Percentiles rank a stretch among this genome's conserved stretches.
Evolutionary conservation across 148 eudicot genomes (phyloP).

Genomic region (Simmondsia chinensis): DNA sequence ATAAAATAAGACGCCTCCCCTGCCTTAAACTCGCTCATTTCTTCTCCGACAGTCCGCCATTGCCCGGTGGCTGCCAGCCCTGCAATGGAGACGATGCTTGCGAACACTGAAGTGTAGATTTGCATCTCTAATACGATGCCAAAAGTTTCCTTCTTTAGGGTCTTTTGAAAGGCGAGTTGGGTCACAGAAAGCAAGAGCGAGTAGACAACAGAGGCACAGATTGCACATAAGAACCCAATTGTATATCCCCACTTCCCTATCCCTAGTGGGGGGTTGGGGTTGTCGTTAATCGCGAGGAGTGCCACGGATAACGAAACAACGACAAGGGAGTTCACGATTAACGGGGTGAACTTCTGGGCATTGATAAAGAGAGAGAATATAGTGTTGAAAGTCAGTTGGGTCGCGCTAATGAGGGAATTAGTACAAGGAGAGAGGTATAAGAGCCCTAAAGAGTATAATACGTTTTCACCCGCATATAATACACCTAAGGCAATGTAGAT

Average conservation of each 20-base stretch:
- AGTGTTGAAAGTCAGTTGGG: slow-evolving; percentile 23
- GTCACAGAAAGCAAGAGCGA: slow-evolving; percentile 25
- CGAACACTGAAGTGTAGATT: slow-evolving; percentile 23
- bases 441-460: slow-evolving; percentile 25
- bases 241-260: slow-evolving; percentile 9
- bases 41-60: slow-evolving; percentile 16
- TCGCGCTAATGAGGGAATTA: slow-evolving; percentile 19
- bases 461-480: slow-evolving; percentile 19
- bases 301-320: slow-evolving; percentile 22
- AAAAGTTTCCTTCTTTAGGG: slow-evolving; percentile 22
- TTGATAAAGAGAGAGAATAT: slow-evolving; percentile 26
- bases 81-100: slow-evolving; percentile 9
- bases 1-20: slow-evolving; percentile 24
- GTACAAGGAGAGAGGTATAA: slow-evolving; percentile 29
- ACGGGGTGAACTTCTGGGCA: slow-evolving; percentile 26
- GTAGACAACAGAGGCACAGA: slow-evolving; percentile 25
- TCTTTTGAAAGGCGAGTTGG: slow-evolving; percentile 25
- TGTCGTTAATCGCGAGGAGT: slow-evolving; percentile 17
- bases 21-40: slow-evolving; percentile 16
- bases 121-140: slow-evolving; percentile 21
- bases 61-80: slow-evolving; percentile 32
- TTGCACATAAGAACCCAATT: slow-evolving; percentile 20
- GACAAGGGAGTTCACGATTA: slow-evolving; percentile 25
- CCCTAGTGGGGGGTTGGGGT: slow-evolving; percentile 1
- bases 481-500: slow-evolving; percentile 27